Base-by-base conservation (phyloP, 177 flowering plant genomes). In the Tripterygium wilfordii region DNA sequence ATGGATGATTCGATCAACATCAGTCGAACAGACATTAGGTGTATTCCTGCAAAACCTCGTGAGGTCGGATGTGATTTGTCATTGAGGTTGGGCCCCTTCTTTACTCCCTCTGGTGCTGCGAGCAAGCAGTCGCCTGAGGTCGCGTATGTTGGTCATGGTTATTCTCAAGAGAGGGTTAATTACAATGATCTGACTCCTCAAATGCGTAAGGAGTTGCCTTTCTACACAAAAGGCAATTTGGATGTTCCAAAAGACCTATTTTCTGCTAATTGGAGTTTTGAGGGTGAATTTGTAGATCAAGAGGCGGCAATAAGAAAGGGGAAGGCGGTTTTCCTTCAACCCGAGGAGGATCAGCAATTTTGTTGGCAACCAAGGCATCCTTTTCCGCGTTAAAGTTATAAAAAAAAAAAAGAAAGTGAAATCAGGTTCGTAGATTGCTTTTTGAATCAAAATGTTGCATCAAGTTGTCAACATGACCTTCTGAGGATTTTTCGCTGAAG, bases 71-170 rank as follows among this genome's bases (percentile, higher is more conserved):
- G 66, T 38, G 76, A 71, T 56, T 46, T 71, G 21, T 54, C 72
- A 3, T 16, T 71, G 60, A 55, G 70, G 32, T 45, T 70, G 43
- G 70, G 68, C 44, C 63, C 70, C 42, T 3, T 47, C n/a, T 48
- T 57, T 3, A 28, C 52, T 18, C 43, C 56, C 2, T 9, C 33
- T 1, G 49, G 35, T 37, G 43, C 46, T 10, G 37, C 19, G 14
- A 37, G 31, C 24, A 38, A 37, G n/a, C 33, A 32, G 16, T 21
- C 12, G 3, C 49, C 9, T n/a, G 53, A 49, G 21, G 28, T 40
- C 39, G 56, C 46, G 30, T 48, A 56, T 20, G 44, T 23, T 39
- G 36, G 27, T 23, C 41, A 47, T 30, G 42, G 22, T 30, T 32
- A 22, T 41, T 22, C 53, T 25, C 54, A 8, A 8, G 49, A 46